These are phyloP conservation scores for Citrullus colocynthis DNA, from an alignment of 306 rosid species.

Conservation along the genomic window DNA sequence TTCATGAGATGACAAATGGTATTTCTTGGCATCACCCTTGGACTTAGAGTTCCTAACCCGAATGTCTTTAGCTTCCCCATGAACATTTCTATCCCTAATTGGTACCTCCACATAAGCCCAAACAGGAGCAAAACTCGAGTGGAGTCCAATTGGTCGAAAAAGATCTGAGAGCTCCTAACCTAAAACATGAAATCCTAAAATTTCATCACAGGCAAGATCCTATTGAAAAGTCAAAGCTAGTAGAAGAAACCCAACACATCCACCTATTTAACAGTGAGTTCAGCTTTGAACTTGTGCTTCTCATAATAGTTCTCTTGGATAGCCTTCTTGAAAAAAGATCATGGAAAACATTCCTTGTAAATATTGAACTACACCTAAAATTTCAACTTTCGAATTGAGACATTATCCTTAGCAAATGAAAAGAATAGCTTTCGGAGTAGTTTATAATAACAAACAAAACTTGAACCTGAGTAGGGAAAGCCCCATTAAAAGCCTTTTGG, in stretches of 20 bases:
- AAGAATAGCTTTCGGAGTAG: background rate
- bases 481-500: conserved; percentile 75
- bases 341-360: conserved; percentile 60
- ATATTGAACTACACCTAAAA: conserved; percentile 72
- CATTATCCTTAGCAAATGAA: conserved; percentile 2
- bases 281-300: conserved; percentile 59
- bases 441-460: conserved; percentile 1
- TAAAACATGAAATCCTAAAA: conserved; percentile 15
- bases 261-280: conserved; percentile 69
- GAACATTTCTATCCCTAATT: conserved; percentile 24
- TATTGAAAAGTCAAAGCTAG: background rate
- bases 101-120: conserved; percentile 16
- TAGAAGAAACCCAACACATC: conserved; percentile 11
- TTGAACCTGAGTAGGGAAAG: conserved; percentile 86
- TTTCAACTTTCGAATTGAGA: conserved; percentile 9
- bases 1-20: conserved; percentile 25
- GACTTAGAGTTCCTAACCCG: conserved; percentile 17
- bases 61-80: conserved; percentile 15
- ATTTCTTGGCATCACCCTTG: conserved; percentile 16
- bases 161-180: conserved; percentile 68
- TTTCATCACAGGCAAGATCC: background rate
- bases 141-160: conserved; percentile 48
- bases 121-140: conserved; percentile 14
- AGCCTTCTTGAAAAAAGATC: conserved; percentile 69
- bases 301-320: conserved; percentile 65